A percentile compares a stretch with the other conserved stretches of the same genome.
Evolutionary conservation across 495 filamentous ascomycete genomes (phyloP).

Genomic region (Filosporella fistucella): DNA sequence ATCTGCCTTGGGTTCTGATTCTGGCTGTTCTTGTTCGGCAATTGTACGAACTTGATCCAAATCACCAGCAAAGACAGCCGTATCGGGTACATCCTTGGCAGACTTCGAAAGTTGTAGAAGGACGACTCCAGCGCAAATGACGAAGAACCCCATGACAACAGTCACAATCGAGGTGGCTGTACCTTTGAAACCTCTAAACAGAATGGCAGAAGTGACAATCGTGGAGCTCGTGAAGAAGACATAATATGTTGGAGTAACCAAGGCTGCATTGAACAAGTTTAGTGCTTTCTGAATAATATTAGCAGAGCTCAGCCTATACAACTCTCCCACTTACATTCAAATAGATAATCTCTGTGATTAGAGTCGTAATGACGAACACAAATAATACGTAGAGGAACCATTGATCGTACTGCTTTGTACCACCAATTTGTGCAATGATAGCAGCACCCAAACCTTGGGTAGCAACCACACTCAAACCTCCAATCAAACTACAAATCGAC

Average conservation of each 20-base stretch:
- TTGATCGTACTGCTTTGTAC: slow-evolving; percentile 82
- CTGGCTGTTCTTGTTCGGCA: slow-evolving; percentile 88
- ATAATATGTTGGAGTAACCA: slow-evolving; percentile 98
- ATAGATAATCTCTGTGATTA: slow-evolving; percentile 91
- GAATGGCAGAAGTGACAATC: slow-evolving; percentile 85
- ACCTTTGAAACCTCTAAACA: slow-evolving; percentile 94
- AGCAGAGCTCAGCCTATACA: slow-evolving; percentile 1
- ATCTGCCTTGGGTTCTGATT: slow-evolving; percentile 93
- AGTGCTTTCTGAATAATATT: slow-evolving; percentile 81
- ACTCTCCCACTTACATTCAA: slow-evolving; percentile 68
- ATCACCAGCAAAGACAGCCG: slow-evolving; percentile 89
- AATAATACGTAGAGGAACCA: slow-evolving; percentile 95
- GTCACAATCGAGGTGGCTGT: slow-evolving; percentile 75
- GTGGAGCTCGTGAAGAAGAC: slow-evolving; percentile 96
- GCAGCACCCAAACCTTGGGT: slow-evolving; percentile 93
- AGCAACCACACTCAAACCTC: slow-evolving; percentile 89
- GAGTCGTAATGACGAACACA: slow-evolving; percentile 81
- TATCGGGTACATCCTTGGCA: slow-evolving; percentile 92
- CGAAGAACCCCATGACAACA: slow-evolving; percentile 88
- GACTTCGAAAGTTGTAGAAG: slow-evolving; percentile 96
- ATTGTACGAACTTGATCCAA: slow-evolving; percentile 93
- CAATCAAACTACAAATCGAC: slow-evolving; percentile 90
- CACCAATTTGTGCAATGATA: slow-evolving; percentile 79
- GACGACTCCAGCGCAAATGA: slow-evolving; percentile 95
- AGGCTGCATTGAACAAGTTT: slow-evolving; percentile 93